Evolutionary conservation across 768 basidiomycete species (phyloP), one percentile per base, ranked within the genome.

Genomic region (Cystoderma amianthinum): DNA sequence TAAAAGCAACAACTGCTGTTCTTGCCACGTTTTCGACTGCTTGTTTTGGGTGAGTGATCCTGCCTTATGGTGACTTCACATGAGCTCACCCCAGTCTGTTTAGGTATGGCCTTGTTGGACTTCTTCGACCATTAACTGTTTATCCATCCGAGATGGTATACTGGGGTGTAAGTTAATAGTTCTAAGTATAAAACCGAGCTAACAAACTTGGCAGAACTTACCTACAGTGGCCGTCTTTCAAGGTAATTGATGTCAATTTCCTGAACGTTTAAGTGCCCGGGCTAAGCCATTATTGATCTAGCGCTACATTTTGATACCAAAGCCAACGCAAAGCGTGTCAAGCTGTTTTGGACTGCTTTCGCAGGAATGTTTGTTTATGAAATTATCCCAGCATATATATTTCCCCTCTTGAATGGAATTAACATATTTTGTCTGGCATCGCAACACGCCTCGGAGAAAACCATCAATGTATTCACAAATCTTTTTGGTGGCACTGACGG

Each of bases 121-220:
- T 82, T 3, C 58, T 80, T 7, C 71, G 78, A 2, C 76, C 78
- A 2, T 59, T 80, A 15, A 74, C 72, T 0, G 75, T 80, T 5
- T 77, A 79, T 51, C 76, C 76, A 0, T 69, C 72, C n/a, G 76
- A 78, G 53, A 76, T 76, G 75, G 76, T 81, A 13, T 80, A 78
- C 46, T 78, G 76, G 76, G 42, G 44, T 35, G 76, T 76, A 50
- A 44, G 70, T 61, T n/a, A n/a, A n/a, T n/a, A n/a, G n/a, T n/a
- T n/a, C n/a, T n/a, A n/a, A n/a, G n/a, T n/a, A n/a, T n/a, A n/a
- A n/a, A n/a, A n/a, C n/a, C n/a, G n/a, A n/a, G n/a, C n/a, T n/a
- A n/a, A n/a, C n/a, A n/a, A 7, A 21, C 11, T 11, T 18, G 18
- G 4, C 33, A 76, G 72, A 76, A 72, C 50, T 54, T 80, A 16